A percentile compares a stretch with the other conserved stretches of the same genome.
phyloP scores from a whole-genome alignment of 1,284 basidiomycete genomes.

The Malassezia obtusa region DNA sequence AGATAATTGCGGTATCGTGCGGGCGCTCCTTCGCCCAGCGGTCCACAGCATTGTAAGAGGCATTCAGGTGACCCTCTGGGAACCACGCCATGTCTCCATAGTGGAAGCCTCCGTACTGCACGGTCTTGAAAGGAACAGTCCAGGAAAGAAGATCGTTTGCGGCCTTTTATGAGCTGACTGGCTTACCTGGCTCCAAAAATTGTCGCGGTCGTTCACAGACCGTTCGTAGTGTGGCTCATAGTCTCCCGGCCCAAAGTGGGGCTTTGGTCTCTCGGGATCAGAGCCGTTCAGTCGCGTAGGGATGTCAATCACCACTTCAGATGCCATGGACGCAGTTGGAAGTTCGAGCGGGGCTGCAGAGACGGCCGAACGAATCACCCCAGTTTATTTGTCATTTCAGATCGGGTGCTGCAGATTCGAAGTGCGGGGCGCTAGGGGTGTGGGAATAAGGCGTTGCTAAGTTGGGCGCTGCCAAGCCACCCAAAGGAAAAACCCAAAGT shows the following conservation, averaged over 20 bases:
- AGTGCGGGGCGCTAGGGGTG: background rate
- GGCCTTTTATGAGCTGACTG: background rate
- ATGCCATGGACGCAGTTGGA: background rate
- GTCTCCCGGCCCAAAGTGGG: conserved; percentile 7
- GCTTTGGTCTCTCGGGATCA: conserved; percentile 1
- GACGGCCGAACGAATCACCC: background rate
- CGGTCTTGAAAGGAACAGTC: conserved; percentile 83
- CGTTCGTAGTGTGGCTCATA: conserved; percentile 5
- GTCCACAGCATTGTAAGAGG: conserved; percentile 95
- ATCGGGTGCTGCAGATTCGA: background rate
- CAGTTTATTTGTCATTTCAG: background rate
- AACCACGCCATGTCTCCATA: conserved; percentile 91
- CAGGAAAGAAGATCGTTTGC: conserved; percentile 75
- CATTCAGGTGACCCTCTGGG: conserved; percentile 53
- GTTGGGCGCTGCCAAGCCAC: background rate
- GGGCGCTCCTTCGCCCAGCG: conserved; percentile 86
- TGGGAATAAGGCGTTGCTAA: background rate
- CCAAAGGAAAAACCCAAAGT: too few species aligned
- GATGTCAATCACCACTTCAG: conserved; percentile 6
- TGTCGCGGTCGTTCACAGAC: conserved; percentile 3
- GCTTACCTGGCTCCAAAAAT: conserved; percentile 9
- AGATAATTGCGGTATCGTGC: conserved; percentile 89
- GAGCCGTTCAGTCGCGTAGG: conserved; percentile 9
- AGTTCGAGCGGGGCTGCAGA: too few species aligned
- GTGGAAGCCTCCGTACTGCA: conserved; percentile 72